Evolutionary conservation across 2,329 filamentous ascomycete species (phyloP), one percentile per base, ranked within the genome.

Genomic region (Fusarium tanahbumbuense): DNA sequence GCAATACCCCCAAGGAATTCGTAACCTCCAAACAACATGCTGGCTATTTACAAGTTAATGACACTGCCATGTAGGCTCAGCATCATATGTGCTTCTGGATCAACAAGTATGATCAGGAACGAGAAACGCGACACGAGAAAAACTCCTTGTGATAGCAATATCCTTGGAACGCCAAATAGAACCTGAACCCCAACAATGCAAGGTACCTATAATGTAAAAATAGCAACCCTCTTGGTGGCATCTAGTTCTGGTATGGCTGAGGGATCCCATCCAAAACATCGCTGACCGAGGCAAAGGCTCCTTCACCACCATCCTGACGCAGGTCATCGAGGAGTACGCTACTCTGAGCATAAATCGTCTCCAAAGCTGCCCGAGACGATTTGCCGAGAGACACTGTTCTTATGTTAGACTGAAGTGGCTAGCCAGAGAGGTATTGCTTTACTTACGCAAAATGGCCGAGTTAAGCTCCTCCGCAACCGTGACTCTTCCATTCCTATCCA

Each of bases 391-490:
- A 97, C 44, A 93, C 95, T 98, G 54, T 41, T 40, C 23, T 8
- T 8, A 40, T 15, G 56, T 78, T 74, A 77, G 75, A 22, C 25
- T 15, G 22, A 46, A 40, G 28, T 8, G 20, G 27, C 37, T 6
- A n/a, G 23, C 37, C 10, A 48, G 41, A 20, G 37, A 20, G 15
- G 27, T 16, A 20, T 42, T 48, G 22, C 13, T 50, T 37, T 18
- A 85, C 90, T 83, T 83, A 97, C 94, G 89, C 64, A 99, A 80
- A 74, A 99, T 97, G 48, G 93, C 94, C 65, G 93, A 93, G 80
- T 98, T 98, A 60, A 99, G 84, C 79, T 97, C 94, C 82, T 99
- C 96, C 11, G 94, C 94, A 42, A 98, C 93, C 20, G 89, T 85
- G 20, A 90, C 88, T 45, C 96, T 85, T 2, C 93, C 93, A 55